Evolutionary conservation across 2,329 filamentous ascomycete species (phyloP), one percentile per base, ranked within the genome.

Genomic region (Pyrenophora tritici-repentis): DNA sequence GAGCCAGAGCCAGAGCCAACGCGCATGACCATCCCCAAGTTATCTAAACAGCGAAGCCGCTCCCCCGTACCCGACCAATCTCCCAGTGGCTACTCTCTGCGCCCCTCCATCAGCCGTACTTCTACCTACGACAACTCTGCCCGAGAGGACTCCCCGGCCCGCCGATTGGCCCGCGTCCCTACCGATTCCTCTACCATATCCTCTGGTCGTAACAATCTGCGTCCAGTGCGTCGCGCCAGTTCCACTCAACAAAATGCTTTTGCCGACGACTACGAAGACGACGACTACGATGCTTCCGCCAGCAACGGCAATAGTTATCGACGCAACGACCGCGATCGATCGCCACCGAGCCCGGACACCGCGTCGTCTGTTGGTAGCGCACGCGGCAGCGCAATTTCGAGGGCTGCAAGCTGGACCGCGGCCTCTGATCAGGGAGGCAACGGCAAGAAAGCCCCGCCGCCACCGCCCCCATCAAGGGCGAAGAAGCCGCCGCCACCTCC

Each of bases 401-500:
- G 81, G 53, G 77, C 75, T 24, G 73, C 79, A 17, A 85, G 81
- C 64, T 79, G 78, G 62, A 76, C 75, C 14, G 75, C 35, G 12
- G 35, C 74, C 13, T 56, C 61, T 17, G 70, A 66, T 6, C 53
- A 60, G 45, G 62, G 57, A 44, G 53, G 51, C 7, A 61, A 56
- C 39, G 72, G 65, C 47, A 81, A 81, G 69, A 85, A 83, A 71
- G 80, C 79, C 37, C 68, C 71, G 34, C 71, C 71, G 16, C 82
- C 84, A 39, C 85, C 86, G 16, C 85, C 86, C 22, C 86, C 85
- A 18, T 81, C 81, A 17, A 76, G 85, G 65, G 75, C 82, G 31
- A 88, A 87, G 78, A 88, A 88, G 71, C 84, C 85, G 10, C 81
- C 83, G 17, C 84, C 85, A 53, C 83, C 83, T 32, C 85, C 84